Evolutionary conservation across 116 monocot species (phyloP).

Genomic region (Posidonia oceanica): DNA sequence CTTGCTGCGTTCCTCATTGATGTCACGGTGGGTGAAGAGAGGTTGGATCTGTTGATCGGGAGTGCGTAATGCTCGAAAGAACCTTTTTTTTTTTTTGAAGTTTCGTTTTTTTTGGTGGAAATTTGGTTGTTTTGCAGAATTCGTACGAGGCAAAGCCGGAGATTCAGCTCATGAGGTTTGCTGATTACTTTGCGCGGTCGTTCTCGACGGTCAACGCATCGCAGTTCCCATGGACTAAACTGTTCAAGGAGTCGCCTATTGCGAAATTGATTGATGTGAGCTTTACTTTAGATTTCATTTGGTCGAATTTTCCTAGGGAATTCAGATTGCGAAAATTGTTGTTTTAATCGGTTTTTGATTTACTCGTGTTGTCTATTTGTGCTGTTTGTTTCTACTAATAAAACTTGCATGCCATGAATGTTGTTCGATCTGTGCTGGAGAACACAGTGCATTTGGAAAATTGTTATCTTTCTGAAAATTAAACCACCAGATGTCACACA

Average conservation of each 20-base stretch:
- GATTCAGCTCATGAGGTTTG: slow-evolving; percentile 94
- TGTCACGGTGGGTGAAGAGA: slow-evolving; percentile 32
- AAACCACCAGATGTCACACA: no score
- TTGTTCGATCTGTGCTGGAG: neutral
- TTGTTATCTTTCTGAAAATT: no score
- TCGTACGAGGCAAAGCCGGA: slow-evolving; percentile 68
- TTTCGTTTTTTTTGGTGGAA: neutral
- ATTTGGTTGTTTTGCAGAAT: slow-evolving; percentile 21
- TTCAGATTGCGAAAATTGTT: no score
- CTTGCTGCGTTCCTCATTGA: slow-evolving; percentile 65
- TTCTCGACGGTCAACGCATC: slow-evolving; percentile 54
- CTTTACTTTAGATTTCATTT: neutral
- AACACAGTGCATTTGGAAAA: neutral
- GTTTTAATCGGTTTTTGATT: no score
- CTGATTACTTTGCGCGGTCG: slow-evolving; percentile 70
- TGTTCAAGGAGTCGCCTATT: slow-evolving; percentile 79
- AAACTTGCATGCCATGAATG: neutral
- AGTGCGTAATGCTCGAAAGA: neutral
- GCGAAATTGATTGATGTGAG: slow-evolving; percentile 82
- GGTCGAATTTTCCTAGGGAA: no score
- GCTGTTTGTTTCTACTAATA: no score
- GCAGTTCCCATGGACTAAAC: slow-evolving; percentile 84
- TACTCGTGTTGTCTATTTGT: no score
- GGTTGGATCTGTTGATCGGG: slow-evolving; percentile 2
- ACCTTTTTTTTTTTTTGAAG: neutral